Conservation (phyloP, 164 flowering plant species). For the Protea cynaroides region DNA sequence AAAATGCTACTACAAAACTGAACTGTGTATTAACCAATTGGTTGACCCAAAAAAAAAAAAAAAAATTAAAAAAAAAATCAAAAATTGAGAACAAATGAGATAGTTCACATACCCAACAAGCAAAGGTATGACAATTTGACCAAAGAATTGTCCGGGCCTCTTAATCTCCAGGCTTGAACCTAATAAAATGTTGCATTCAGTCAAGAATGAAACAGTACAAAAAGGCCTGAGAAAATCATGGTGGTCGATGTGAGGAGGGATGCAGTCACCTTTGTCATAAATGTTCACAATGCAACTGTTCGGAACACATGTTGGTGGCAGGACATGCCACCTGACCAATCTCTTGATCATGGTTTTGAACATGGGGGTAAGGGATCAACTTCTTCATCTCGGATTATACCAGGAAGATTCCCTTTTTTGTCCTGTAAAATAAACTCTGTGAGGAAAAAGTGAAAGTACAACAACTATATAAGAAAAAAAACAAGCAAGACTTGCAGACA, state of each 20-base stretch:
- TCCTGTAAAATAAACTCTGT: conserved; percentile 34
- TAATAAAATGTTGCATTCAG: too few relatives aligned
- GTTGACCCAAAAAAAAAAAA: too few relatives aligned
- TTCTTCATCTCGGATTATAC: conserved; percentile 51
- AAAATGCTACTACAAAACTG: too few relatives aligned
- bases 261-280: too few relatives aligned
- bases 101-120: conserved; percentile 45
- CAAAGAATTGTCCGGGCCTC: conserved; percentile 43
- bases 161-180: conserved; percentile 27
- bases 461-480: not conserved
- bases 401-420: conserved; percentile 55
- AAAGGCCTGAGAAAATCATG: too few relatives aligned
- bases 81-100: not conserved
- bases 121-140: conserved; percentile 42
- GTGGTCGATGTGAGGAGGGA: too few relatives aligned
- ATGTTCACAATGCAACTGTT: conserved; percentile 60
- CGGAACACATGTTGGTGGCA: conserved; percentile 46
- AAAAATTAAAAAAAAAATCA: too few relatives aligned
- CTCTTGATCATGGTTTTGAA: conserved; percentile 43
- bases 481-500: too few relatives aligned
- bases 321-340: conserved; percentile 43
- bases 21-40: too few relatives aligned
- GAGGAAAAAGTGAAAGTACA: not conserved
- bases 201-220: too few relatives aligned
- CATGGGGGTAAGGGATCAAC: conserved; percentile 51